These are phyloP conservation scores for Tetradesmus lagerheimii DNA, from an alignment of 139 green algal species.

Conservation along the genomic window DNA sequence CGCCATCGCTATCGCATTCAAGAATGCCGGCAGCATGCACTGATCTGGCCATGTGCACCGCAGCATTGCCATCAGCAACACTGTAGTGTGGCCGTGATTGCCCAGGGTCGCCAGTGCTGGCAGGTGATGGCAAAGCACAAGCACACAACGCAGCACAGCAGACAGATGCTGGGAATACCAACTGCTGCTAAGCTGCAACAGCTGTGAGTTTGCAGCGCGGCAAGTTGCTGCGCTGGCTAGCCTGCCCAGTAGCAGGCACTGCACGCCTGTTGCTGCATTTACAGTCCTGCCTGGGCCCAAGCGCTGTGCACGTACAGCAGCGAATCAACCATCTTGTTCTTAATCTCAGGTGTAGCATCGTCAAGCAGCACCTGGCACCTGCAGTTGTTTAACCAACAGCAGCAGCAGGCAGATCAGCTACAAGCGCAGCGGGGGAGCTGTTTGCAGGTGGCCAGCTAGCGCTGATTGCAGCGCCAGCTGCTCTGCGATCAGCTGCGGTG, in stretches of 20 bases:
- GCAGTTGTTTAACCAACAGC: background rate
- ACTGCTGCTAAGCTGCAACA: too few species aligned
- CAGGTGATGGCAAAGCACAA: too few species aligned
- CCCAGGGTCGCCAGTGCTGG: too few species aligned
- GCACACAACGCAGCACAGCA: too few species aligned
- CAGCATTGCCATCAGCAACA: too few species aligned
- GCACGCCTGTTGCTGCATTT: background rate
- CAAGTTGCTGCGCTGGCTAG: background rate
- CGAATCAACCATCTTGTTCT: slow-evolving; percentile 17
- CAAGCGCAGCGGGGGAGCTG: background rate
- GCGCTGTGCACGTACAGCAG: slow-evolving; percentile 44
- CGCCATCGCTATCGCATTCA: too few species aligned
- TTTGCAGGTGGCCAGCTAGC: background rate
- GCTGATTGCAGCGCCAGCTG: background rate
- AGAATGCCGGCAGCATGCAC: too few species aligned
- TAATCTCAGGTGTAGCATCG: background rate
- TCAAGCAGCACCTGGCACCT: slow-evolving; percentile 29
- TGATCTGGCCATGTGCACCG: too few species aligned
- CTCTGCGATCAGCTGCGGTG: background rate
- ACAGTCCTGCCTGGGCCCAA: slow-evolving; percentile 40
- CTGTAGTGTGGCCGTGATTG: too few species aligned
- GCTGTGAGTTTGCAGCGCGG: background rate
- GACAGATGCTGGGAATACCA: too few species aligned
- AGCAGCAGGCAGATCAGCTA: background rate
- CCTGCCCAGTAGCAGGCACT: background rate